Evolutionary conservation across 768 basidiomycete species (phyloP), one percentile per base, ranked within the genome.

Genomic region (Lentinula edodes): DNA sequence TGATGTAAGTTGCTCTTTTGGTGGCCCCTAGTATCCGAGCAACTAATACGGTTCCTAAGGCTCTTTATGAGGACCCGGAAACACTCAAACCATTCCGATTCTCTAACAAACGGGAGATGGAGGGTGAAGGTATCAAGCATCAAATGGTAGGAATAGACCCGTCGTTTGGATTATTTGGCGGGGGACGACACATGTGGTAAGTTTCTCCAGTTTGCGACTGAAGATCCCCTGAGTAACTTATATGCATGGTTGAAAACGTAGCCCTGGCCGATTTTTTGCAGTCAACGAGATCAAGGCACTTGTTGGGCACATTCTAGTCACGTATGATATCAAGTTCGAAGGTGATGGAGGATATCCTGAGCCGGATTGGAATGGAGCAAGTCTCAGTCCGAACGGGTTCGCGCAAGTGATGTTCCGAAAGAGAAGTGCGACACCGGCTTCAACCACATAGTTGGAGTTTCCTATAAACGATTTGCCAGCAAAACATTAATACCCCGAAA

Each of bases 181-280:
- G 66, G n/a, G 58, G 59, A 43, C 38, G 39, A 43, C 66, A 67
- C 60, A 65, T 65, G 18, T 66, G 63, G 66, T 64, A 55, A 52
- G 63, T 56, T 39, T 50, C 34, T 58, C 10, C 13, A 38, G 41
- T 3, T 15, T 28, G 0, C 3, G 3, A 28, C 28, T 4, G 2
- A 28, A 28, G 28, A 28, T 28, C 2, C 28, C 28, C 28, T 28
- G 28, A 28, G 28, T 28, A 28, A 28, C 28, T 28, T 28, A 28
- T 28, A 28, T 28, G 28, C 28, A 28, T 28, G 28, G 2, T 28
- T 28, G 28, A 2, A 28, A 2, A 28, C 28, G 35, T 23, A 45
- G 57, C 42, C 63, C 57, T 15, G 65, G 60, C 52, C 58, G 36
- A 42, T 68, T 20, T 62, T 66, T 68, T 18, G 42, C 63, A 16